Percentiles rank a stretch among this genome's conserved stretches.
These are phyloP conservation scores for Coniosporium tulheliwenetii DNA, from an alignment of 2,329 filamentous ascomycete species.

Conservation along the genomic window DNA sequence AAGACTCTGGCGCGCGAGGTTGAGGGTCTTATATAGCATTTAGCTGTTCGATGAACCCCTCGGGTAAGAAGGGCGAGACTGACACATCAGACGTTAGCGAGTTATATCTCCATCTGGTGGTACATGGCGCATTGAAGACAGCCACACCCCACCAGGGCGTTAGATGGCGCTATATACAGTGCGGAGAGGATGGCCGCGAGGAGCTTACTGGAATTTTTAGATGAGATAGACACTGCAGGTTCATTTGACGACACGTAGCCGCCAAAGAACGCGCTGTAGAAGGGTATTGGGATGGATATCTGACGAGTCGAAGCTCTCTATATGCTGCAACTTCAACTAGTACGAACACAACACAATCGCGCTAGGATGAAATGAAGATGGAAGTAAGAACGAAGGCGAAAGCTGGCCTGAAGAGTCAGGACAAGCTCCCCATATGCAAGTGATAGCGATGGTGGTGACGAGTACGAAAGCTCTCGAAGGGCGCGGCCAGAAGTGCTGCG, in stretches of 20 bases:
- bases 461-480: no score
- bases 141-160: no score
- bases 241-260: slow-evolving; percentile 89
- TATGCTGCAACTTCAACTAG: no score
- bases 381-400: no score
- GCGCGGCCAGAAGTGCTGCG: no score
- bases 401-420: no score
- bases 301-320: background rate
- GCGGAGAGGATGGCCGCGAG: slow-evolving; percentile 8
- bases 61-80: slow-evolving; percentile 36
- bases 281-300: slow-evolving; percentile 14
- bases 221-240: slow-evolving; percentile 63
- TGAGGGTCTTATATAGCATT: slow-evolving; percentile 67
- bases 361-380: no score
- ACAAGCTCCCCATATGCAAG: no score
- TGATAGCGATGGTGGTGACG: no score
- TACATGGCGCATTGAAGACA: no score
- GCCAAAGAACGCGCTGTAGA: slow-evolving; percentile 77
- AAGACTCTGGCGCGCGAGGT: slow-evolving; percentile 84
- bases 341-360: no score
- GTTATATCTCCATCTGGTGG: slow-evolving; percentile 7
- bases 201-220: slow-evolving; percentile 48
- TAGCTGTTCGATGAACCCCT: slow-evolving; percentile 58
- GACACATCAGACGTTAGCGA: slow-evolving; percentile 8
- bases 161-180: slow-evolving; percentile 1